Evolutionary conservation across 768 basidiomycete species (phyloP).

Genomic region (Hericium rajendrae): DNA sequence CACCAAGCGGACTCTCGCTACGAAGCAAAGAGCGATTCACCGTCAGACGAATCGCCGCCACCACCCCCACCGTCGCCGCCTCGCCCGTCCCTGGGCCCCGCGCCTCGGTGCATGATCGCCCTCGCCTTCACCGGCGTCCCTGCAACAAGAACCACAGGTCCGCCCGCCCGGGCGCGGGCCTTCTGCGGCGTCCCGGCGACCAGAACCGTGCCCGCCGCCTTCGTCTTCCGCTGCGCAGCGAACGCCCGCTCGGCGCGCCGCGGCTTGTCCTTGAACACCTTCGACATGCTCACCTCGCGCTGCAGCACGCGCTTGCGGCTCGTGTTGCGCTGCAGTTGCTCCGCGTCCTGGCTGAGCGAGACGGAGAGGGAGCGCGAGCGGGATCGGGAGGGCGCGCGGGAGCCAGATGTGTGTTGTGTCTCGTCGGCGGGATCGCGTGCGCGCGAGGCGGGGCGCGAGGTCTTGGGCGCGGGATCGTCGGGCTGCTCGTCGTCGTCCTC

Average conservation of each 20-base stretch:
- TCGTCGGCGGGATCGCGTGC: neutral
- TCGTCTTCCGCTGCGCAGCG: neutral
- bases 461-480: neutral
- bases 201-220: slow-evolving; percentile 7
- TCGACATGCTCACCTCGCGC: slow-evolving; percentile 69
- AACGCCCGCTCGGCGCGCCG: slow-evolving; percentile 2
- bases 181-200: slow-evolving; percentile 20
- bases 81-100: too few relatives aligned
- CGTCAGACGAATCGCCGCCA: neutral
- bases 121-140: neutral
- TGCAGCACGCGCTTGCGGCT: slow-evolving; percentile 47
- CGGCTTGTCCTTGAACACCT: slow-evolving; percentile 44
- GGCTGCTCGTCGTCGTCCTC: neutral
- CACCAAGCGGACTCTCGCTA: too few relatives aligned
- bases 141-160: slow-evolving; percentile 4
- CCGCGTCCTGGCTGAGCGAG: slow-evolving; percentile 58
- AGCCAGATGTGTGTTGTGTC: slow-evolving; percentile 38
- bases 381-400: slow-evolving; percentile 22
- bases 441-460: neutral
- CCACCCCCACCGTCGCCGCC: neutral
- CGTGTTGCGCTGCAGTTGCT: slow-evolving; percentile 23
- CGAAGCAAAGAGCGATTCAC: neutral
- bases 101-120: neutral
- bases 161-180: neutral
- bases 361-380: slow-evolving; percentile 40